These are phyloP conservation scores for Diophrys appendiculata DNA, from an alignment of 73 alveolate genomes.

Conservation along the genomic window DNA sequence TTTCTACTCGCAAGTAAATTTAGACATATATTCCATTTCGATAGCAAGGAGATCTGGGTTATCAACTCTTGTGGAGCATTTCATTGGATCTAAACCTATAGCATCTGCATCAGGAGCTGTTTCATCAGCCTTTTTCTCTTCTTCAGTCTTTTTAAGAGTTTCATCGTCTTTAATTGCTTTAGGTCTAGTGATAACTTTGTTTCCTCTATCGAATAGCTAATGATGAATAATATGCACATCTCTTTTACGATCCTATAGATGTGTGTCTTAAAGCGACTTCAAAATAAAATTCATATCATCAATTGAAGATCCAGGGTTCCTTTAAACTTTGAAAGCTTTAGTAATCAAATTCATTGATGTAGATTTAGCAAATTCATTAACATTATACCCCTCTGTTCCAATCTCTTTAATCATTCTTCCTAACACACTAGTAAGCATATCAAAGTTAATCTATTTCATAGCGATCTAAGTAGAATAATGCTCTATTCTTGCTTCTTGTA, in stretches of 20 bases:
- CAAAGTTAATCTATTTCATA: conserved; percentile 49
- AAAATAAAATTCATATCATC: not conserved
- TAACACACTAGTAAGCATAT: conserved; percentile 29
- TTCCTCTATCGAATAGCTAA: conserved; percentile 19
- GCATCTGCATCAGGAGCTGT: conserved; percentile 53
- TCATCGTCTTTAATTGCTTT: conserved; percentile 20
- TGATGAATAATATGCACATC: conserved; percentile 60
- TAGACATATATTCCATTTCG: conserved; percentile 43
- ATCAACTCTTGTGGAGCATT: conserved; percentile 16
- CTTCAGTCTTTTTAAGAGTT: conserved; percentile 18
- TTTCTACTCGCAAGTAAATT: conserved; percentile 9
- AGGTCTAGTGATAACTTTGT: conserved; percentile 1
- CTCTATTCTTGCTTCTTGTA: conserved; percentile 65
- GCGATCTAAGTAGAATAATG: conserved; percentile 40
- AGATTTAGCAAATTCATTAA: conserved; percentile 64
- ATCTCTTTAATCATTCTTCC: conserved; percentile 48
- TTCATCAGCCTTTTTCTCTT: conserved; percentile 22
- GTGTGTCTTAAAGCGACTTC: conserved; percentile 3
- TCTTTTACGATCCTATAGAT: conserved; percentile 40
- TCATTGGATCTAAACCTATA: conserved; percentile 45
- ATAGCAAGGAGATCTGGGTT: not conserved
- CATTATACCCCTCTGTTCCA: conserved; percentile 37
- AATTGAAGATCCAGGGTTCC: conserved; percentile 6
- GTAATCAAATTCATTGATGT: conserved; percentile 52
- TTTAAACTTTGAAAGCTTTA: conserved; percentile 50